Evolutionary conservation across 257 asterid species (phyloP), one percentile per base, ranked within the genome.

Genomic region (Pogostemon cablin): DNA sequence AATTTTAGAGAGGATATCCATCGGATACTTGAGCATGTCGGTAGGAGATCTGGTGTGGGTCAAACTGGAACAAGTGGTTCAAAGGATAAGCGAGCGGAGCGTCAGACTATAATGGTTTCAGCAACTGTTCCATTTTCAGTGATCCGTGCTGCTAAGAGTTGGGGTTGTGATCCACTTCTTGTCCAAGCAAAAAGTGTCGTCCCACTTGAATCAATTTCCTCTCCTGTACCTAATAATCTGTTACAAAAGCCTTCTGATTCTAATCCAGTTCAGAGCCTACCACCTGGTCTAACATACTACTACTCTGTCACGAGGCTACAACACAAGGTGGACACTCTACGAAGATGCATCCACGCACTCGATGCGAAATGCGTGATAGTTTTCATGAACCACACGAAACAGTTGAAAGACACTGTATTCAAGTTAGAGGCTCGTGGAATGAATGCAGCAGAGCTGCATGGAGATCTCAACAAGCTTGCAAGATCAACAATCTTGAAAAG

Each of bases 111-210:
- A 71, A 88, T 95, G 98, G 97, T 95, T n/a, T 95, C 99, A 73
- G 99, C 99, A 3, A 95, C 99, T 5, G 90, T 95, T 46, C 99
- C 99, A 0, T 85, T 89, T 81, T 88, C 98, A 38, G 99, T 93
- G 54, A 80, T 91, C 50, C 81, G 97, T 54, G 99, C 95, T 11
- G 96, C 99, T 53, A 81, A 84, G 82, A 91, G 92, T 76, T 89
- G 99, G 99, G 96, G 97, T 0, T 58, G 75, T 67, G 92, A 91
- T 60, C 99, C 99, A 37, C 88, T 87, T 72, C 95, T 95, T 42
- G 88, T 95, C 68, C 99, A 84, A 80, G 96, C 96, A 78, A 82
- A 88, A 67, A 79, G 81, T 15, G 81, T 89, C 32, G 67, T 81
- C 65, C 87, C 95, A 15, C 78, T 95, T 12, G 93, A 90, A 71